Evolutionary conservation across 2,329 filamentous ascomycete species (phyloP), one percentile per base, ranked within the genome.

Genomic region (Botrytis paeoniae): DNA sequence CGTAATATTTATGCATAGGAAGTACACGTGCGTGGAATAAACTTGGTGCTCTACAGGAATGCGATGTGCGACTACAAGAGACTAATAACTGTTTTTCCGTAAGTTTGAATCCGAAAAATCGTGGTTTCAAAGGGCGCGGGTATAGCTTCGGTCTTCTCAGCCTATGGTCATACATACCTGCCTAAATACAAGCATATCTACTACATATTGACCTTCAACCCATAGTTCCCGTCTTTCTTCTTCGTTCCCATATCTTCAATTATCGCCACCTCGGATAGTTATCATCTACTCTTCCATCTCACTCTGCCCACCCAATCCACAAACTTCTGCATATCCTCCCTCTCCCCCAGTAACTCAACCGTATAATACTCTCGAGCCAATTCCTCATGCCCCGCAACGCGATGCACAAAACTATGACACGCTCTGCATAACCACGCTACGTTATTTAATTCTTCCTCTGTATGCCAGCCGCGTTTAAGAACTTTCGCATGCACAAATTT

Each of bases 371-470:
- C 83, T 77, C 87, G 85, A 22, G 93, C 94, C 77, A 97, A 83
- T 78, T 92, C 92, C 85, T 97, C 93, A 80, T 96, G 93, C 7
- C 83, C 85, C 48, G 89, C 91, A 79, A 94, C 88, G 57, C 89
- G 84, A 84, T 97, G 94, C 80, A 97, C 93, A 80, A 93, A 94
- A 60, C 87, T 89, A 84, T 97, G 94, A 79, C 94, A 97, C 3
- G 93, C 92, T 68, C 93, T 86, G 82, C 94, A 97, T 76, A 97
- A 82, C 93, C 93, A 97, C 20, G 94, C 93, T 32, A 96, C 94
- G 80, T 90, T 94, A 78, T 93, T 89, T 81, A 97, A 81, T 82
- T 90, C 88, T 81, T 93, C 92, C 75, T 89, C 88, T 5, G 87
- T 86, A 83, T 95, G 92, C 93, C 93, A 97, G 1, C 91, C 92